Conservation (phyloP, 371 early-diverging fungal species). For the Catenaria anguillulae region DNA sequence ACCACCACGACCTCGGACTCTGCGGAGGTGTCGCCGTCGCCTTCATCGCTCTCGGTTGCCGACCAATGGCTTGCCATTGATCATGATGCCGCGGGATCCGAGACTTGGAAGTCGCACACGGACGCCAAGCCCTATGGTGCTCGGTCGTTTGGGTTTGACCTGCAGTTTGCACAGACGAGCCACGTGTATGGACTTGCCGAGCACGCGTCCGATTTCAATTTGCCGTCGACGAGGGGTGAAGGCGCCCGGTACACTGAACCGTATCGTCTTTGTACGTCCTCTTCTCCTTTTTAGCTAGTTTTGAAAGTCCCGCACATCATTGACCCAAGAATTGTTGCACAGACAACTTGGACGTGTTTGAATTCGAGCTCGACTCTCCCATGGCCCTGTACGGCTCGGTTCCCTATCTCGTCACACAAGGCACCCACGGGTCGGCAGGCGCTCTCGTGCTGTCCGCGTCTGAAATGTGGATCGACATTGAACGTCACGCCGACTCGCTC, state of each 20-base stretch:
- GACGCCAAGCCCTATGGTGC: conserved; percentile 91
- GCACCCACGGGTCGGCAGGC: conserved; percentile 42
- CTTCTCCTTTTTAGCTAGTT: too few species aligned
- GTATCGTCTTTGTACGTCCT: conserved; percentile 55
- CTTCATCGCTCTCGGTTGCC: too few species aligned
- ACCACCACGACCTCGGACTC: too few species aligned
- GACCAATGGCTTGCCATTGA: conserved; percentile 23
- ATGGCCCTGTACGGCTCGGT: conserved; percentile 92
- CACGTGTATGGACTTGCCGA: conserved; percentile 94
- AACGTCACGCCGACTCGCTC: conserved; percentile 25
- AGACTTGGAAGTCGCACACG: conserved; percentile 65
- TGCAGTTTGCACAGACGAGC: conserved; percentile 66
- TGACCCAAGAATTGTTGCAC: too few species aligned
- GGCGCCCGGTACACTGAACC: conserved; percentile 70
- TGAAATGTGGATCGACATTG: conserved; percentile 95
- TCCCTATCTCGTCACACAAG: conserved; percentile 83
- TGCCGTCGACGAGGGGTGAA: conserved; percentile 68
- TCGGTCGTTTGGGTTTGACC: conserved; percentile 78
- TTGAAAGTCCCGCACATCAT: too few species aligned
- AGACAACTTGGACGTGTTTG: conserved; percentile 92
- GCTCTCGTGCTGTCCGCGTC: conserved; percentile 84
- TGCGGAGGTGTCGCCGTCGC: too few species aligned
- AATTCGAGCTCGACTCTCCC: conserved; percentile 80
- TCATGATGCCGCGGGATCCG: conserved; percentile 68
- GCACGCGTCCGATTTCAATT: conserved; percentile 67